Base-by-base conservation (phyloP, 78 protist species). In the Guillardia theta region DNA sequence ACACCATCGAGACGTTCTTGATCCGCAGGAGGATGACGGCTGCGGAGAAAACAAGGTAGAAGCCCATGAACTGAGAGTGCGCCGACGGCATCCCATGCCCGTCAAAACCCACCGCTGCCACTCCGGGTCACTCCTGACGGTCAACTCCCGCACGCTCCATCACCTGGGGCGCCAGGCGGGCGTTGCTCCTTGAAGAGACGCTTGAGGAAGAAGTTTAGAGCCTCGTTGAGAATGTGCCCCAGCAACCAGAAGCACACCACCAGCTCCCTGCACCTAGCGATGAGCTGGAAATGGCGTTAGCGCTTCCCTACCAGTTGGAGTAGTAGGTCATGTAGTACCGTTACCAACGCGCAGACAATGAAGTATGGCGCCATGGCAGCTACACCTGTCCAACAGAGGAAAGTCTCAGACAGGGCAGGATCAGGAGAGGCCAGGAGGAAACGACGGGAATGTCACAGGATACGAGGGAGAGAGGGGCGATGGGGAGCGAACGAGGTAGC, bases 51-150 rank as follows among this genome's bases (percentile, higher is more conserved):
- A 27, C 18, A 18, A 78, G 18, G 48, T 43, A 78, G 48, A 78
- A 78, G 48, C 90, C 90, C 90, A 78, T 78, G 48, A 78, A 78
- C 90, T 78, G 90, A 10, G 90, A 78, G 12, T 78, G 90, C 0
- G 45, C 90, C 24, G 90, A 78, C 15, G 90, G 90, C 90, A 78
- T 78, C 30, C 90, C 90, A 36, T 78, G 90, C 45, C 10, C 39
- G 33, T 78, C 90, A 8, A 78, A 78, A 10, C 90, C 90, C 18
- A 78, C 90, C 3, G 53, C 45, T 24, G 90, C n/a, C n/a, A n/a
- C n/a, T n/a, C n/a, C n/a, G n/a, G n/a, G n/a, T n/a, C n/a, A n/a
- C n/a, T n/a, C n/a, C n/a, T n/a, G n/a, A n/a, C n/a, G n/a, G n/a
- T n/a, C n/a, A n/a, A n/a, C n/a, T n/a, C n/a, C n/a, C n/a, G n/a